Evolutionary conservation across 2,329 filamentous ascomycete species (phyloP).

Genomic region (Colletotrichum orchidophilum): DNA sequence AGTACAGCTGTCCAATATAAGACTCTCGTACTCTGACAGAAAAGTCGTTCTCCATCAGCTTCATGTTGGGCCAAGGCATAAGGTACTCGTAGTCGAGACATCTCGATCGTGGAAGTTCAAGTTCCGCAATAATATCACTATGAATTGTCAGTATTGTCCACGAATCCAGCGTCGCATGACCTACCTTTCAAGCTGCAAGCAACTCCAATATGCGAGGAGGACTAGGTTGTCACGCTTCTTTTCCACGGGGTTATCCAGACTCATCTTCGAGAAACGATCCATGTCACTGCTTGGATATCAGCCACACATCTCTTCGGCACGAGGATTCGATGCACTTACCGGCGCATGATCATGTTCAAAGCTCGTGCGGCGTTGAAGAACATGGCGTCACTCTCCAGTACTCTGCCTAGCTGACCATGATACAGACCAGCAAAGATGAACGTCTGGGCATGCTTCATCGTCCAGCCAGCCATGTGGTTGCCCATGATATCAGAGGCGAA

Average conservation of each 20-base stretch:
- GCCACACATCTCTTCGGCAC: not conserved
- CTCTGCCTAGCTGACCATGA: slow-evolving; percentile 85
- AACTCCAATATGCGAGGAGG: slow-evolving; percentile 89
- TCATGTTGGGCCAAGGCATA: slow-evolving; percentile 73
- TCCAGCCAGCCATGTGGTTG: slow-evolving; percentile 79
- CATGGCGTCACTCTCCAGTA: slow-evolving; percentile 82
- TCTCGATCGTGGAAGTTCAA: slow-evolving; percentile 70
- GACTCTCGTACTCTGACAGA: slow-evolving; percentile 62
- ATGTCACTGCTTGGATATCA: slow-evolving; percentile 52
- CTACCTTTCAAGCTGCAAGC: slow-evolving; percentile 89
- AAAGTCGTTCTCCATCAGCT: slow-evolving; percentile 53
- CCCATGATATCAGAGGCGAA: slow-evolving; percentile 88
- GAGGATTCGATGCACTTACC: slow-evolving; percentile 57
- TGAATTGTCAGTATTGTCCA: slow-evolving; percentile 31
- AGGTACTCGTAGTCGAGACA: slow-evolving; percentile 69
- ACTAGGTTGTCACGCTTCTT: slow-evolving; percentile 69
- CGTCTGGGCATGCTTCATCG: slow-evolving; percentile 85
- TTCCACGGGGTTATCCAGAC: slow-evolving; percentile 48
- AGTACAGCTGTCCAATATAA: slow-evolving; percentile 71
- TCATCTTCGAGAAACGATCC: slow-evolving; percentile 56
- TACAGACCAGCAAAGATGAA: slow-evolving; percentile 88
- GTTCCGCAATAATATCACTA: slow-evolving; percentile 91
- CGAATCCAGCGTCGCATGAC: slow-evolving; percentile 8
- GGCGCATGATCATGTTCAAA: slow-evolving; percentile 78
- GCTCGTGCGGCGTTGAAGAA: slow-evolving; percentile 66